Evolutionary conservation across 2,329 filamentous ascomycete species (phyloP).

Genomic region (Mycosphaerelloides madeirae): DNA sequence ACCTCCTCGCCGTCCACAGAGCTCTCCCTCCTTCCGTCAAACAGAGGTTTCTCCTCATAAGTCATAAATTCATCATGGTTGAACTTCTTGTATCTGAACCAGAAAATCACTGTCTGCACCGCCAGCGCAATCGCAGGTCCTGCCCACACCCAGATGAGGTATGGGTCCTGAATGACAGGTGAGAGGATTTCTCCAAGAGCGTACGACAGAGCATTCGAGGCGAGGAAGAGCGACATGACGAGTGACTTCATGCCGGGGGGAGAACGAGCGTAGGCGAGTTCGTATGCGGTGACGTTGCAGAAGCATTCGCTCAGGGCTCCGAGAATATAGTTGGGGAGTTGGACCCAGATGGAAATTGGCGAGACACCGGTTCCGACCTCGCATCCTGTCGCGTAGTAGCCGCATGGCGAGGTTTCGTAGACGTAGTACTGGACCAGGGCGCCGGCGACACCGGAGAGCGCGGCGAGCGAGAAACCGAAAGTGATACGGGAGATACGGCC

Average conservation of each 20-base stretch:
- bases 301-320: constrained; percentile 39
- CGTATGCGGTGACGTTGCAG: constrained; percentile 39
- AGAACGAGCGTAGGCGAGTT: constrained; percentile 41
- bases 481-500: constrained; percentile 47
- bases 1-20: background rate
- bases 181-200: constrained; percentile 42
- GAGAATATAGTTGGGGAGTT: constrained; percentile 34
- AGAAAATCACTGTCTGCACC: constrained; percentile 47
- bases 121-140: constrained; percentile 40
- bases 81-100: constrained; percentile 42
- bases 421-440: constrained; percentile 51
- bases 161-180: constrained; percentile 44
- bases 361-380: constrained; percentile 12
- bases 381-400: constrained; percentile 24
- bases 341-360: constrained; percentile 18
- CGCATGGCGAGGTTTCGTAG: constrained; percentile 50
- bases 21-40: background rate
- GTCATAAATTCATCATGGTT: constrained; percentile 29
- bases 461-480: constrained; percentile 48
- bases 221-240: constrained; percentile 34
- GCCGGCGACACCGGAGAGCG: constrained; percentile 50
- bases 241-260: constrained; percentile 42
- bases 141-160: constrained; percentile 39
- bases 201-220: constrained; percentile 37
- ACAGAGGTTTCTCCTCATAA: constrained; percentile 5